These are phyloP conservation scores for Metschnikowia picachoensis DNA, from an alignment of 805 yeast species.

Conservation along the genomic window DNA sequence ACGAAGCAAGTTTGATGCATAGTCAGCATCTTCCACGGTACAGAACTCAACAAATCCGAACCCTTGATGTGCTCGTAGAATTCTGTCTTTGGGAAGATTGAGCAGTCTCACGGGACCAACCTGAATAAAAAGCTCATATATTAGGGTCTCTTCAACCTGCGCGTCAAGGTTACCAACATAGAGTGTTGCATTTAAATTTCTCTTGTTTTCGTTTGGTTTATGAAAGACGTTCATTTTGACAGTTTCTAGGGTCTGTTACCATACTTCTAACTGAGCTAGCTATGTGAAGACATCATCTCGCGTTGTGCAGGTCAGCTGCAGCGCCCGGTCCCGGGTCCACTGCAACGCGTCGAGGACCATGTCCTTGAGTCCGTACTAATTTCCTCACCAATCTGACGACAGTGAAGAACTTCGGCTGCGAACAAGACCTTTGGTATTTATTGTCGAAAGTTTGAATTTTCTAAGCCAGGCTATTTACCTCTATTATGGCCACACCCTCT, in stretches of 20 bases:
- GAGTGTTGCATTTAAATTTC: constrained; percentile 60
- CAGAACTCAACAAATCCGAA: constrained; percentile 81
- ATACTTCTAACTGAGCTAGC: too few species aligned
- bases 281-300: background rate
- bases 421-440: too few species aligned
- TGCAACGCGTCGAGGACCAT: background rate
- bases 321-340: background rate
- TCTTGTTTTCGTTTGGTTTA: constrained; percentile 39
- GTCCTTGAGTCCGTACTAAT: background rate
- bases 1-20: constrained; percentile 55
- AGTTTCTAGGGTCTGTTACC: background rate
- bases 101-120: constrained; percentile 73
- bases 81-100: constrained; percentile 75
- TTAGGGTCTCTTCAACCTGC: constrained; percentile 61
- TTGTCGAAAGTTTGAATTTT: too few species aligned
- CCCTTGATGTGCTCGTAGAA: constrained; percentile 71
- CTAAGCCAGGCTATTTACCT: too few species aligned
- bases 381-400: too few species aligned
- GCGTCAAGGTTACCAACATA: constrained; percentile 84
- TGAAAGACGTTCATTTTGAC: constrained; percentile 29
- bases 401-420: too few species aligned
- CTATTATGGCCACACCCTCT: too few species aligned
- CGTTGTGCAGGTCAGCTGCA: constrained; percentile 1
- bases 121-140: constrained; percentile 82
- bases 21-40: constrained; percentile 59